These are phyloP conservation scores for Nitzschia sp. DNA, from an alignment of 108 stramenopile species.

Conservation along the genomic window DNA sequence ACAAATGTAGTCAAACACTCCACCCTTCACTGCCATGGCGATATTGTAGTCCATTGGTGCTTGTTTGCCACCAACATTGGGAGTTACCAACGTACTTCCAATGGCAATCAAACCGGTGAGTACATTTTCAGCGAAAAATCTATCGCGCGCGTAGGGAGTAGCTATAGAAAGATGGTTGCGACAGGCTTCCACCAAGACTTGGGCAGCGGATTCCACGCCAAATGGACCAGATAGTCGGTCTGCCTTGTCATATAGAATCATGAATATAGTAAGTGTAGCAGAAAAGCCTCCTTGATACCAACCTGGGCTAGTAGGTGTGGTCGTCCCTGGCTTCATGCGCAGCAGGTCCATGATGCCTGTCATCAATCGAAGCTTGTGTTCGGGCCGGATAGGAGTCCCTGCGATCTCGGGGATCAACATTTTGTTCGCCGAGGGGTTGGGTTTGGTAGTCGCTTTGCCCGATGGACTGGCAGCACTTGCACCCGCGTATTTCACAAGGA, in stretches of 20 bases:
- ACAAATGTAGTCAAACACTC: constrained; percentile 26
- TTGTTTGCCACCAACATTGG: constrained; percentile 15
- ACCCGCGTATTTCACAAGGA: constrained; percentile 13
- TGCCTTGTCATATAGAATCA: constrained; percentile 34
- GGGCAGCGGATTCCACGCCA: constrained; percentile 27
- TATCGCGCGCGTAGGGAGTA: constrained; percentile 6
- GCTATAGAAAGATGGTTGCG: constrained; percentile 12
- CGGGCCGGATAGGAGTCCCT: constrained; percentile 23
- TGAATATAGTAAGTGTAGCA: constrained; percentile 25
- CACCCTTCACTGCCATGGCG: constrained; percentile 27
- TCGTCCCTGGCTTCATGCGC: background rate
- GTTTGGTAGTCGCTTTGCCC: background rate
- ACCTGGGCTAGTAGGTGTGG: constrained; percentile 12
- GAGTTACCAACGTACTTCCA: constrained; percentile 27
- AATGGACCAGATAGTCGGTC: constrained; percentile 31
- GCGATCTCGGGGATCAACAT: constrained; percentile 25
- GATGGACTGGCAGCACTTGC: background rate
- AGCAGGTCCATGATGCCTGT: constrained; percentile 1
- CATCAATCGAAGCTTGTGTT: constrained; percentile 13
- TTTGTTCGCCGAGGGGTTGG: background rate
- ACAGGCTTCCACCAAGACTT: constrained; percentile 21
- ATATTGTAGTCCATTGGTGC: constrained; percentile 40
- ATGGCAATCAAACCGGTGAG: constrained; percentile 23
- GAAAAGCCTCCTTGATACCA: constrained; percentile 37
- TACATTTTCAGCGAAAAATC: constrained; percentile 31